Conservation (phyloP, 176 grass and related monocot species). For the Aegilops sharonensis region DNA sequence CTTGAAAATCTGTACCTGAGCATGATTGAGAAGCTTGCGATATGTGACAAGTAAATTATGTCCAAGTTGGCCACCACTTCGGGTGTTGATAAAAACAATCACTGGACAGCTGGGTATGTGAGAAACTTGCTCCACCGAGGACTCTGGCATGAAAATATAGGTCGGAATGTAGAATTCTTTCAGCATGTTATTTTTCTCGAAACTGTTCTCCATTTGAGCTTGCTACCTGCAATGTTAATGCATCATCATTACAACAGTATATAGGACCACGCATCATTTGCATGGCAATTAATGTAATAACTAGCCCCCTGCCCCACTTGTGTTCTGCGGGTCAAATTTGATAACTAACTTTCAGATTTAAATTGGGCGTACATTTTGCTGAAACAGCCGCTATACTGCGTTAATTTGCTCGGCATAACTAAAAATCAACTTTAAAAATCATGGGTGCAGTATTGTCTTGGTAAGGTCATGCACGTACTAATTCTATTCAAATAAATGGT, state of each 20-base stretch:
- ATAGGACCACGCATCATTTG: not conserved
- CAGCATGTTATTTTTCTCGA: slow-evolving; percentile 33
- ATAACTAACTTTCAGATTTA: not conserved
- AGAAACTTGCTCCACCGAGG: slow-evolving; percentile 38
- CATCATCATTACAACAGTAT: not conserved
- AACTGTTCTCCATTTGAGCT: slow-evolving; percentile 37
- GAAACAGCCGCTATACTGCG: not conserved
- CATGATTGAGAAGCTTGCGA: slow-evolving; percentile 71
- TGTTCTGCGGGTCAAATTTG: not conserved
- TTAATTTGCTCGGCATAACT: not conserved
- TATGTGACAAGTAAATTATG: slow-evolving; percentile 63
- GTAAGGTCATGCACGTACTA: not conserved
- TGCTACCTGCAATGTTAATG: slow-evolving; percentile 42
- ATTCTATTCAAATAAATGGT: not conserved
- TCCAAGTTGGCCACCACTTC: slow-evolving; percentile 88
- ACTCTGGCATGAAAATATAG: slow-evolving; percentile 58
- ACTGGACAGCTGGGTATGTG: slow-evolving; percentile 69
- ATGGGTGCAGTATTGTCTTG: not conserved
- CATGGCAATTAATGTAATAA: not conserved
- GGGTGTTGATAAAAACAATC: slow-evolving; percentile 89
- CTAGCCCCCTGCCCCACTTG: not conserved
- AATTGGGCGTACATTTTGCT: not conserved
- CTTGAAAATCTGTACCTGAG: slow-evolving; percentile 60
- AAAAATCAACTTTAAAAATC: not conserved
- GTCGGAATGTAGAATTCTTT: slow-evolving; percentile 82